These are phyloP conservation scores for Beta vulgaris DNA, from an alignment of 148 eudicot genomes.

Conservation along the genomic window DNA sequence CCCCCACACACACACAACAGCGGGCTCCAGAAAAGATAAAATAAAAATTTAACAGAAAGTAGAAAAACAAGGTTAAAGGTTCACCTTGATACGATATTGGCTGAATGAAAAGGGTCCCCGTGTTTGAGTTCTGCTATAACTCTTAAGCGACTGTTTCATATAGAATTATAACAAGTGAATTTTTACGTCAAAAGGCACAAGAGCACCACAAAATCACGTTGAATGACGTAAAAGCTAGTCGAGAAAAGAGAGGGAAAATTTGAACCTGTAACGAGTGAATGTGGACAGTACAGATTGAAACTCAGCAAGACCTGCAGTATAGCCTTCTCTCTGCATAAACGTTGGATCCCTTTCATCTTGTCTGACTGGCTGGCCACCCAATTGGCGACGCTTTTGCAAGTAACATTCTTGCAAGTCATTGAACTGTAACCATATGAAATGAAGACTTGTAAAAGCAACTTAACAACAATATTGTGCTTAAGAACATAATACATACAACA, in stretches of 20 bases:
- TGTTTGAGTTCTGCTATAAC: conserved; percentile 65
- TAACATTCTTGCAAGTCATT: conserved; percentile 61
- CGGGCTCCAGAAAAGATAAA: no score
- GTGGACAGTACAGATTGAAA: conserved; percentile 57
- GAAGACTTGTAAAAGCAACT: conserved; percentile 13
- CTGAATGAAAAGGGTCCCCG: conserved; percentile 59
- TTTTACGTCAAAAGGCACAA: conserved; percentile 6
- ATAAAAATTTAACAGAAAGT: background rate
- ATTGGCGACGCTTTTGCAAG: conserved; percentile 62
- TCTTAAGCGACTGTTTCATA: conserved; percentile 55
- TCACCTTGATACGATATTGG: conserved; percentile 64
- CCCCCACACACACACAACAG: no score
- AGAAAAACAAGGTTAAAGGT: background rate
- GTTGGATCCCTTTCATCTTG: conserved; percentile 43
- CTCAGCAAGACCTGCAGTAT: conserved; percentile 52
- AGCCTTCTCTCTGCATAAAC: conserved; percentile 47
- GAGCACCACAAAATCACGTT: conserved; percentile 3
- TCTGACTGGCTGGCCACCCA: conserved; percentile 30
- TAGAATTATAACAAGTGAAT: background rate
- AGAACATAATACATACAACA: background rate
- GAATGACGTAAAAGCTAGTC: background rate
- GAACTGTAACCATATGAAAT: conserved; percentile 39
- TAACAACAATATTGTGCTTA: background rate
- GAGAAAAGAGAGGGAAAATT: background rate
- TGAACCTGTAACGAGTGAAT: conserved; percentile 61